A percentile compares a stretch with the other conserved stretches of the same genome.
phyloP scores from a whole-genome alignment of 2,329 filamentous ascomycete species.

The Niveomyces coronatus region DNA sequence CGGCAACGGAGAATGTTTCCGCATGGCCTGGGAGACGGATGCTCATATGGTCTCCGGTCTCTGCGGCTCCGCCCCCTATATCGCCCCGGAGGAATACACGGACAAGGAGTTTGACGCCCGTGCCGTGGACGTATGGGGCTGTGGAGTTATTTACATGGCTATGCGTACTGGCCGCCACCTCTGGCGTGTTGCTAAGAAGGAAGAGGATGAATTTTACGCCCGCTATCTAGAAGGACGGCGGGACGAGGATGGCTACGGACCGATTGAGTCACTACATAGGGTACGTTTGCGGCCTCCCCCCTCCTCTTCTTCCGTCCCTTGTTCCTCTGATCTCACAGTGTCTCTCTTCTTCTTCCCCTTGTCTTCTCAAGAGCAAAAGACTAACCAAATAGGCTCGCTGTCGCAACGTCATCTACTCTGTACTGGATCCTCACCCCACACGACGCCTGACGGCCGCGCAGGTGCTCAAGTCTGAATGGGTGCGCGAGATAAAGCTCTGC shows the following conservation, averaged over 20 bases:
- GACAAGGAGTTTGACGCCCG: constrained; percentile 94
- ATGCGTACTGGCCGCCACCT: constrained; percentile 95
- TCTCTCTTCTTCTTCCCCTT: too few species aligned
- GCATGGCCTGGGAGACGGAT: constrained; percentile 98
- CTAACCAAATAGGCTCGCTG: constrained; percentile 81
- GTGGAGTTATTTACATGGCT: constrained; percentile 98
- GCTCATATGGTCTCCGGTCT: constrained; percentile 96
- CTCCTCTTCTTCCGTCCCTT: too few species aligned
- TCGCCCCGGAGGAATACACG: constrained; percentile 90
- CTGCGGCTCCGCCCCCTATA: constrained; percentile 94
- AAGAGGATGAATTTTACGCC: constrained; percentile 95
- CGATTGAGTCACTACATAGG: constrained; percentile 89
- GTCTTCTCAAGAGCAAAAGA: too few species aligned
- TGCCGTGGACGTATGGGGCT: constrained; percentile 97
- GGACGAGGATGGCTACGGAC: constrained; percentile 90
- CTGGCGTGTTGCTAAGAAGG: constrained; percentile 93
- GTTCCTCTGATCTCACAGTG: too few species aligned
- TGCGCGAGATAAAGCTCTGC: constrained; percentile 93
- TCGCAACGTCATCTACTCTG: constrained; percentile 97
- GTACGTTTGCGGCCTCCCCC: too few species aligned
- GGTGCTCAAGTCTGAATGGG: constrained; percentile 97
- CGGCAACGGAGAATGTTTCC: constrained; percentile 97
- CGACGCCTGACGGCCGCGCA: constrained; percentile 92
- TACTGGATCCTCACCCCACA: constrained; percentile 86
- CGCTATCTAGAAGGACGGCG: constrained; percentile 87